phyloP scores from a whole-genome alignment of 495 filamentous ascomycete species.

The Penicillium paradoxum region DNA sequence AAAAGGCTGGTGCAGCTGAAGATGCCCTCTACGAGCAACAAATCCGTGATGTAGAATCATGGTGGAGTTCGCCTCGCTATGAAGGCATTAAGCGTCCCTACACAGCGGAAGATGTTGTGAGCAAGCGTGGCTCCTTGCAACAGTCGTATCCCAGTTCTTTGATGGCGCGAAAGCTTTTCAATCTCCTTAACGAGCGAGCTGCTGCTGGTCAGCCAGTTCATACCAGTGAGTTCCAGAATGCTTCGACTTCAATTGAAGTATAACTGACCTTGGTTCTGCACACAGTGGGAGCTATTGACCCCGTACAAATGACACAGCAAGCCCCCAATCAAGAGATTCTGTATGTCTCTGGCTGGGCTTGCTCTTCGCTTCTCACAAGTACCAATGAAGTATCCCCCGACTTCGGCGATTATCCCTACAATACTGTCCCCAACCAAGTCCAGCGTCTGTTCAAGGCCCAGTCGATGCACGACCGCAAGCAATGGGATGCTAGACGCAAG shows the following conservation, averaged over 20 bases:
- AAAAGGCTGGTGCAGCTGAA: conserved; percentile 73
- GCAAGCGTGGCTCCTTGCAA: conserved; percentile 80
- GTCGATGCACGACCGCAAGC: conserved; percentile 91
- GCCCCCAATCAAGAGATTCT: conserved; percentile 92
- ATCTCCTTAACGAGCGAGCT: conserved; percentile 71
- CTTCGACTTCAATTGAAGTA: not conserved
- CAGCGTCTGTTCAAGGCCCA: conserved; percentile 94
- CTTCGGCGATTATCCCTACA: conserved; percentile 98
- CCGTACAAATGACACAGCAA: conserved; percentile 98
- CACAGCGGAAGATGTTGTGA: conserved; percentile 82
- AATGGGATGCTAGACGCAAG: conserved; percentile 79
- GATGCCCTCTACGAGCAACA: conserved; percentile 76
- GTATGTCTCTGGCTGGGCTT: conserved; percentile 96
- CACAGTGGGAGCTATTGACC: conserved; percentile 93
- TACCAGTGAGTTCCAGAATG: conserved; percentile 56
- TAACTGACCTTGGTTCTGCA: conserved; percentile 10
- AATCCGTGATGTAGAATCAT: conserved; percentile 73
- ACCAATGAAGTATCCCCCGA: conserved; percentile 97
- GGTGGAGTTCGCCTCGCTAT: conserved; percentile 82
- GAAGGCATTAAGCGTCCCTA: conserved; percentile 89
- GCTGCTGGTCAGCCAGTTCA: conserved; percentile 80
- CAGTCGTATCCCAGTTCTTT: conserved; percentile 85
- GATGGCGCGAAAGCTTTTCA: conserved; percentile 92
- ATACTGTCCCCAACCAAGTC: conserved; percentile 97
- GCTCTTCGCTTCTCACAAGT: conserved; percentile 82